A percentile compares a stretch with the other conserved stretches of the same genome.
Evolutionary conservation across 140 eudicot genomes (phyloP).

Genomic region (Stevia rebaudiana): DNA sequence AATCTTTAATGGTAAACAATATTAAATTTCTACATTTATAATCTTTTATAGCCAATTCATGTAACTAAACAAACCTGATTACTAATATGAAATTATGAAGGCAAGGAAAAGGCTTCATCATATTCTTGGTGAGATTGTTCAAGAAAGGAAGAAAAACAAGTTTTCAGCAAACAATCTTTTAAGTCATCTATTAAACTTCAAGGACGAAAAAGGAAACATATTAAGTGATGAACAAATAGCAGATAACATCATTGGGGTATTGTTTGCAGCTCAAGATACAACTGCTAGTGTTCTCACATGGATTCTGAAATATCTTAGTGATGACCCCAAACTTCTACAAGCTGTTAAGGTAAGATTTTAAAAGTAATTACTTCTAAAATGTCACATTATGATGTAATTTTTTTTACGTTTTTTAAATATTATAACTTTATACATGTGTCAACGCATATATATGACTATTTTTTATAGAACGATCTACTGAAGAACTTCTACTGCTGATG

Average conservation of each 20-base stretch:
- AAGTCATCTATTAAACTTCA: conserved; percentile 59
- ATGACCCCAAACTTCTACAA: conserved; percentile 53
- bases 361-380: not conserved
- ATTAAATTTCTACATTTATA: not conserved
- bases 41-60: not conserved
- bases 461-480: conserved; percentile 5
- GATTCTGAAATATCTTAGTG: conserved; percentile 72
- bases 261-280: conserved; percentile 96
- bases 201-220: conserved; percentile 43
- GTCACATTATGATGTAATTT: not conserved
- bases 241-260: conserved; percentile 77
- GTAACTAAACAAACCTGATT: not conserved
- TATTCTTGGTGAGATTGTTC: conserved; percentile 49
- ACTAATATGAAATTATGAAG: conserved; percentile 22
- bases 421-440: not conserved
- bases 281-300: conserved; percentile 87
- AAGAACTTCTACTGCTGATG: conserved; percentile 17
- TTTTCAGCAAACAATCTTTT: conserved; percentile 40
- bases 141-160: conserved; percentile 52
- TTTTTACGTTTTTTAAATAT: too few species aligned
- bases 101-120: conserved; percentile 64
- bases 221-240: conserved; percentile 61
- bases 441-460: not conserved
- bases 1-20: conserved; percentile 50
- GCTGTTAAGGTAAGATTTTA: conserved; percentile 48